Evolutionary conservation across 2,329 filamentous ascomycete species (phyloP), one percentile per base, ranked within the genome.

Genomic region (Xylaria sp.): DNA sequence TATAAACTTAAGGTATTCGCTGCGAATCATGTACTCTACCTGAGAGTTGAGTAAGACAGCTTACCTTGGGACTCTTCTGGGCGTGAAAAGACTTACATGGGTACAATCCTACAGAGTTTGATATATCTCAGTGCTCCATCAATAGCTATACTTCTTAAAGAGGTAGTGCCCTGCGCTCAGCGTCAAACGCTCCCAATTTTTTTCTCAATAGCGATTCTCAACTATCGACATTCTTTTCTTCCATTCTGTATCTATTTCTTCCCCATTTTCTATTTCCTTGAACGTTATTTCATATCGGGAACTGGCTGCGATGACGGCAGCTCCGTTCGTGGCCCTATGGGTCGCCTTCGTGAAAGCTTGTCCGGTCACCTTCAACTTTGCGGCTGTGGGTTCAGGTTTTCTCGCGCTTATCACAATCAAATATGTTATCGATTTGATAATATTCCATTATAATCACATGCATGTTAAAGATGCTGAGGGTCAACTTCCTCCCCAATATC

Each of bases 291-390:
- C 39, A 25, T 44, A 58, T 20, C 8, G 34, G 18, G 15, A 28
- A 5, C 4, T n/a, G n/a, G 13, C 39, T 48, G 6, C 64, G 28
- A 70, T 70, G 68, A 61, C 68, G 41, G 60, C 68, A 41, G 23
- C 61, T 61, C 65, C 68, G 15, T 70, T 70, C 25, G 55, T 59
- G 56, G 65, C 65, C 61, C 32, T 68, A 55, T 65, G 65, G 68
- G 60, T 41, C 44, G 23, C 34, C 46, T 68, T 70, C 25, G 23
- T 70, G 15, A 67, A 51, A 13, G 15, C 55, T 3, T 64, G 64
- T 50, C 64, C 64, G 1, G 48, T n/a, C 28, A 23, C 65, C 34
- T 55, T 61, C 13, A 56, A 62, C 32, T 8, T 61, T 28, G 55
- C 25, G 20, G 58, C 60, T 23, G 13, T 55, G 28, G 61, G 6